Conservation (phyloP, 164 flowering plant genomes). For the Tetracentron sinense region DNA sequence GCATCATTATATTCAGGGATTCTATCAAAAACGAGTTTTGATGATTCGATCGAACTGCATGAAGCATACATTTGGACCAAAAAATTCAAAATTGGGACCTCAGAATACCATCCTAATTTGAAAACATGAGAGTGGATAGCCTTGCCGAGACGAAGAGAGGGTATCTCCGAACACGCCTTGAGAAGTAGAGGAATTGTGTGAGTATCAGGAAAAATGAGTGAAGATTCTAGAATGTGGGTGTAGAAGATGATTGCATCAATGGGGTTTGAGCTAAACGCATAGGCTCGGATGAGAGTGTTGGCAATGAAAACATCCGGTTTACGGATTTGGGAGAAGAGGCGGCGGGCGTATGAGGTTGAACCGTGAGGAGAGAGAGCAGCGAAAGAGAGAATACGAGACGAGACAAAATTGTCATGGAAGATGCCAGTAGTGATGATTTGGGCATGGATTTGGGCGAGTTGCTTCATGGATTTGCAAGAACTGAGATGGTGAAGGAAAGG, state of each 20-base stretch:
- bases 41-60: conserved; percentile 20
- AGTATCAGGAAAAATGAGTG: conserved; percentile 16
- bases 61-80: conserved; percentile 28
- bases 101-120: conserved; percentile 18
- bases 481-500: conserved; percentile 23
- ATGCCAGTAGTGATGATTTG: conserved; percentile 27
- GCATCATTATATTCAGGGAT: conserved; percentile 12
- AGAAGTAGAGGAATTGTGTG: conserved; percentile 25
- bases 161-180: conserved; percentile 26
- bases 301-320: conserved; percentile 25
- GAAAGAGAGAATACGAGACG: conserved; percentile 30
- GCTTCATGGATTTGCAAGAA: conserved; percentile 28
- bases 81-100: conserved; percentile 18
- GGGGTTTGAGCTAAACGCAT: conserved; percentile 19
- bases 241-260: conserved; percentile 22
- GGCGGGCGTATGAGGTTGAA: conserved; percentile 23
- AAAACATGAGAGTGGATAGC: conserved; percentile 22
- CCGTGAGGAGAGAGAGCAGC: conserved; percentile 31
- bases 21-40: conserved; percentile 14
- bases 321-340: conserved; percentile 17
- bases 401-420: conserved; percentile 23
- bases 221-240: conserved; percentile 14
- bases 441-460: conserved; percentile 35
- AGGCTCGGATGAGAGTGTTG: conserved; percentile 25
- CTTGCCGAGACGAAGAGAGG: conserved; percentile 17